Conservation (phyloP, 176 grass and related monocot genomes). For the Eragrostis nindensis region DNA sequence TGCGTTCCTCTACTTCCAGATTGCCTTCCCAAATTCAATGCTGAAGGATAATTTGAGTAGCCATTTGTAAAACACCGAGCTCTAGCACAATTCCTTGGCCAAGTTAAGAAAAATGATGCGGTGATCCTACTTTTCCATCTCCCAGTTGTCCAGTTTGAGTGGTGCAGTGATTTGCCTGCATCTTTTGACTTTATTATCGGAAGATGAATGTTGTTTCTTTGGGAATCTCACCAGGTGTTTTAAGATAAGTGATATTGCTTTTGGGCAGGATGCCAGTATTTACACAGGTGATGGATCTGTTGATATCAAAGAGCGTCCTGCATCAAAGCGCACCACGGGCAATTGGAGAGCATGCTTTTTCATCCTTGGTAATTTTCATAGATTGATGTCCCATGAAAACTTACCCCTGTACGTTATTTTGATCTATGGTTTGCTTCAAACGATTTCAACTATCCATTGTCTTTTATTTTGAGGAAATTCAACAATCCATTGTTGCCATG, state of each 20-base stretch:
- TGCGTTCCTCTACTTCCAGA: too few species aligned
- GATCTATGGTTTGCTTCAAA: neutral
- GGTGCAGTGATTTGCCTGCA: neutral
- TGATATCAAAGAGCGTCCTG: conserved; percentile 53
- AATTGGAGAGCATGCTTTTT: conserved; percentile 69
- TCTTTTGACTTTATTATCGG: neutral
- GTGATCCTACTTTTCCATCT: neutral
- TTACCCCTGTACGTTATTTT: neutral
- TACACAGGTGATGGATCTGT: conserved; percentile 70
- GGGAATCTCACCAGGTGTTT: neutral
- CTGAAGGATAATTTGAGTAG: neutral
- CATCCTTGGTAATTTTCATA: conserved; percentile 56
- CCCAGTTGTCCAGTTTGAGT: neutral
- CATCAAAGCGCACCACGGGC: conserved; percentile 52
- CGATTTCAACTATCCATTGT: neutral
- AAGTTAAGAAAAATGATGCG: neutral
- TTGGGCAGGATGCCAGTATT: conserved; percentile 39
- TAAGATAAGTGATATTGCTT: conserved; percentile 11
- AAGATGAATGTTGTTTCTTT: neutral
- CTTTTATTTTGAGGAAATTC: too few species aligned
- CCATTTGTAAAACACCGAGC: neutral
- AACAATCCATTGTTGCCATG: neutral
- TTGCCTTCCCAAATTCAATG: neutral
- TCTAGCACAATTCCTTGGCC: neutral
- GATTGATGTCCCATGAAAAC: neutral